Conservation (phyloP, 176 grass and related monocot species). For the Puccinellia tenuiflora region DNA sequence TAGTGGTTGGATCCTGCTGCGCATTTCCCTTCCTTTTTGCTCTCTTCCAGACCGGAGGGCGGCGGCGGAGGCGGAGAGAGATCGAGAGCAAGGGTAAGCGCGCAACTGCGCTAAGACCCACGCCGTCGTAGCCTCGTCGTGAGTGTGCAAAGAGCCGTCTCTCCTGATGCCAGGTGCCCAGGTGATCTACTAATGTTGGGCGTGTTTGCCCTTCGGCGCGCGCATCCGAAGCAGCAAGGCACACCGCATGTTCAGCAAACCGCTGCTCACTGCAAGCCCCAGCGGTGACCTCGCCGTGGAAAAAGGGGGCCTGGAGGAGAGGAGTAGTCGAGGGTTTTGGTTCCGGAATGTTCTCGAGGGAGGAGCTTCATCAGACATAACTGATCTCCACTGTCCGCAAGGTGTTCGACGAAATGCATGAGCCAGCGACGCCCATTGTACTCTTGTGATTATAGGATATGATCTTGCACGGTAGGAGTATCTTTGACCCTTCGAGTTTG, state of each 20-base stretch:
- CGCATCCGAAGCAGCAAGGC: not conserved
- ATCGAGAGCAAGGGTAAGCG: too few relatives aligned
- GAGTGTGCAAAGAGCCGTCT: not conserved
- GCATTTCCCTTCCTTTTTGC: not conserved
- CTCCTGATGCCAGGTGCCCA: not conserved
- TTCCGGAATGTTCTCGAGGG: not conserved
- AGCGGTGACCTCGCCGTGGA: not conserved
- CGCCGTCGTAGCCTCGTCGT: not conserved
- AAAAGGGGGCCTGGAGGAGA: not conserved
- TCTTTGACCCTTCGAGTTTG: not conserved
- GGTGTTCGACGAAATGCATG: not conserved
- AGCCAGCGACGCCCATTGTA: not conserved
- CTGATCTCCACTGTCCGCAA: not conserved
- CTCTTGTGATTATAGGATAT: not conserved
- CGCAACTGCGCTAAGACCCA: not conserved
- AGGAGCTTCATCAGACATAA: not conserved
- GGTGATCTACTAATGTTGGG: not conserved
- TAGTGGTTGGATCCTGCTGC: too few relatives aligned
- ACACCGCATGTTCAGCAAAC: not conserved
- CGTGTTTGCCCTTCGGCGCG: not conserved
- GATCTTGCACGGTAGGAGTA: not conserved
- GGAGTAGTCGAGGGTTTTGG: not conserved
- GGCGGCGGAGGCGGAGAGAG: not conserved
- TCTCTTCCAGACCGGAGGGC: not conserved
- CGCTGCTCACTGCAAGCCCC: not conserved